phyloP scores from a whole-genome alignment of 805 yeast genomes.

The Cyberlindnera misumaiensis region DNA sequence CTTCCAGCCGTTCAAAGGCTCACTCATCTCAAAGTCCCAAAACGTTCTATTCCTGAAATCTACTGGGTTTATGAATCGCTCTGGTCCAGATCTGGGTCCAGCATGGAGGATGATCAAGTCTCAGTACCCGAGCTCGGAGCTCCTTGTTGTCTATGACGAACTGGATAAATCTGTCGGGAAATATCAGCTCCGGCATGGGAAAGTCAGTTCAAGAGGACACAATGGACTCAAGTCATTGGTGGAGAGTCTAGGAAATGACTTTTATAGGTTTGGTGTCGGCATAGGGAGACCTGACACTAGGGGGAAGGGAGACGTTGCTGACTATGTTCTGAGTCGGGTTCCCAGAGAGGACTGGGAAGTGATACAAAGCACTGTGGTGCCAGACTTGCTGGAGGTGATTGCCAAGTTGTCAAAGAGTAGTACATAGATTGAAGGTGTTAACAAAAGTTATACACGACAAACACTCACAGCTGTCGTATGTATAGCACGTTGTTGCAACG shows the following conservation, averaged over 20 bases:
- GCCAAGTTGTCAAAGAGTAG: constrained; percentile 17
- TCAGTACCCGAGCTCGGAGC: constrained; percentile 12
- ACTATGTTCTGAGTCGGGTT: constrained; percentile 58
- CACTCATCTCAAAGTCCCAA: constrained; percentile 7
- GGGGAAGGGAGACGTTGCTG: constrained; percentile 37
- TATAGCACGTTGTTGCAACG: constrained; percentile 86
- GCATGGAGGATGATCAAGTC: constrained; percentile 36
- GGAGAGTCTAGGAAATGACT: constrained; percentile 38
- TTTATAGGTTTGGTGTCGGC: constrained; percentile 68
- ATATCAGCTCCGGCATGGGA: constrained; percentile 52
- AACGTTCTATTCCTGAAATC: constrained; percentile 42
- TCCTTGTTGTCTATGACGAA: constrained; percentile 76
- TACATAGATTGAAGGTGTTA: no score
- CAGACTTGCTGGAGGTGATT: constrained; percentile 31
- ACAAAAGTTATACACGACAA: not conserved
- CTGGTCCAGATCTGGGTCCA: constrained; percentile 51
- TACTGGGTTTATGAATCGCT: constrained; percentile 61
- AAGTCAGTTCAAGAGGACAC: constrained; percentile 71
- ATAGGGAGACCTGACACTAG: constrained; percentile 59
- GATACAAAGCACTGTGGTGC: constrained; percentile 35
- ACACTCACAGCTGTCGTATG: constrained; percentile 16
- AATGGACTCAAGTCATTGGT: constrained; percentile 69
- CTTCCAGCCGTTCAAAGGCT: not conserved
- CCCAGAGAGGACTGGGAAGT: constrained; percentile 34
- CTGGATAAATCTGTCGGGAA: constrained; percentile 60